Conservation (phyloP, 352 stramenopile species). For the Pythium aquatile region DNA sequence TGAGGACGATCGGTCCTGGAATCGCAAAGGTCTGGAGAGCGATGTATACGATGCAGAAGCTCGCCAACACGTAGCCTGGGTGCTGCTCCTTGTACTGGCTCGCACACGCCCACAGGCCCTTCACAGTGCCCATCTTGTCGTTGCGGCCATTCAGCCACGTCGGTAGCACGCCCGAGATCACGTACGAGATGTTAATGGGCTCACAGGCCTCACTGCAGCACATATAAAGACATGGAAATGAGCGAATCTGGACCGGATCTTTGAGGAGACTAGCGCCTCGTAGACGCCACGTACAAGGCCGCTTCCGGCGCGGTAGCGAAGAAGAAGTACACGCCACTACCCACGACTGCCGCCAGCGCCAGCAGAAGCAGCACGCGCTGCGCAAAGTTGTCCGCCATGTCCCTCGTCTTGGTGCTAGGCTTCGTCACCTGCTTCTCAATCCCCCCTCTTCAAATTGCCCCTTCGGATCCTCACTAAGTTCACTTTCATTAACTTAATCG, state of each 20-base stretch:
- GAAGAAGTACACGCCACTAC: conserved; percentile 60
- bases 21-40: conserved; percentile 87
- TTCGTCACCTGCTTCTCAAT: background rate
- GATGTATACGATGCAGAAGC: conserved; percentile 88
- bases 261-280: background rate
- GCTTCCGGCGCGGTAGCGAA: conserved; percentile 66
- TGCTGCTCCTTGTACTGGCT: conserved; percentile 78
- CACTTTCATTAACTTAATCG: background rate
- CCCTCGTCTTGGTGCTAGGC: background rate
- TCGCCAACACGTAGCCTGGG: conserved; percentile 66
- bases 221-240: background rate
- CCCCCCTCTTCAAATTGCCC: background rate
- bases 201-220: conserved; percentile 52
- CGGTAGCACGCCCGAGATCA: conserved; percentile 75
- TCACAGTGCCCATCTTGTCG: conserved; percentile 83
- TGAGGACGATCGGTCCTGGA: conserved; percentile 82
- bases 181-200: conserved; percentile 72
- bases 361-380: conserved; percentile 42
- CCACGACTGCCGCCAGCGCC: conserved; percentile 38
- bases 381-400: conserved; percentile 25
- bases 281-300: conserved; percentile 49
- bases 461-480: background rate
- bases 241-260: background rate
- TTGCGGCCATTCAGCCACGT: conserved; percentile 79
- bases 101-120: conserved; percentile 72